Evolutionary conservation across 768 basidiomycete genomes (phyloP).

Genomic region (Xerocomus potaroensis): DNA sequence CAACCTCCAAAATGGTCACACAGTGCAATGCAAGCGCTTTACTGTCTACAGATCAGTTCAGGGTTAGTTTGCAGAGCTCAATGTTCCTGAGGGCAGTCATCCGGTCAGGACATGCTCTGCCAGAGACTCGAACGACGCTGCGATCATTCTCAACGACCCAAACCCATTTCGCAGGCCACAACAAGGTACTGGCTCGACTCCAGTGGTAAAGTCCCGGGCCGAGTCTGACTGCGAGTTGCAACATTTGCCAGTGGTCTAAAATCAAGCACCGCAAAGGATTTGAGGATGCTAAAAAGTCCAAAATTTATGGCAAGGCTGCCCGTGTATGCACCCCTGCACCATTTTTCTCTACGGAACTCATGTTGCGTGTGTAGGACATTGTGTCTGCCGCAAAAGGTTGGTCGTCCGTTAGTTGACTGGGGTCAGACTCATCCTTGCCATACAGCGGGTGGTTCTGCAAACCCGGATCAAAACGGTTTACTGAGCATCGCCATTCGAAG

Average conservation of each 20-base stretch:
- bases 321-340: slow-evolving; percentile 39
- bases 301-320: slow-evolving; percentile 50
- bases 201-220: background rate
- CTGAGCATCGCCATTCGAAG: slow-evolving; percentile 53
- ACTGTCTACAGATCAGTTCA: background rate
- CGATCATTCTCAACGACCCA: slow-evolving; percentile 28
- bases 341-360: slow-evolving; percentile 2
- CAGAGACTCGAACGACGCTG: slow-evolving; percentile 1
- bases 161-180: slow-evolving; percentile 35
- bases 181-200: slow-evolving; percentile 38
- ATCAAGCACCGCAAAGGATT: slow-evolving; percentile 67
- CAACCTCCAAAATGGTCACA: too few species aligned
- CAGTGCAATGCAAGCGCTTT: too few species aligned
- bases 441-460: slow-evolving; percentile 53
- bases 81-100: slow-evolving; percentile 10
- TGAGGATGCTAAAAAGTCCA: slow-evolving; percentile 58
- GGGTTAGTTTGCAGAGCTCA: background rate
- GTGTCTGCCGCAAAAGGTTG: slow-evolving; percentile 55
- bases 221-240: slow-evolving; percentile 4
- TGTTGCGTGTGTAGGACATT: slow-evolving; percentile 47
- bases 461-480: slow-evolving; percentile 50
- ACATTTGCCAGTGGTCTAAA: slow-evolving; percentile 68
- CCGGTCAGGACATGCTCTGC: slow-evolving; percentile 1
- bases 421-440: background rate
- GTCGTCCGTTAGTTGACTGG: slow-evolving; percentile 9